Conservation (phyloP, 2,329 filamentous ascomycete genomes). For the Raffaelea arxii region DNA sequence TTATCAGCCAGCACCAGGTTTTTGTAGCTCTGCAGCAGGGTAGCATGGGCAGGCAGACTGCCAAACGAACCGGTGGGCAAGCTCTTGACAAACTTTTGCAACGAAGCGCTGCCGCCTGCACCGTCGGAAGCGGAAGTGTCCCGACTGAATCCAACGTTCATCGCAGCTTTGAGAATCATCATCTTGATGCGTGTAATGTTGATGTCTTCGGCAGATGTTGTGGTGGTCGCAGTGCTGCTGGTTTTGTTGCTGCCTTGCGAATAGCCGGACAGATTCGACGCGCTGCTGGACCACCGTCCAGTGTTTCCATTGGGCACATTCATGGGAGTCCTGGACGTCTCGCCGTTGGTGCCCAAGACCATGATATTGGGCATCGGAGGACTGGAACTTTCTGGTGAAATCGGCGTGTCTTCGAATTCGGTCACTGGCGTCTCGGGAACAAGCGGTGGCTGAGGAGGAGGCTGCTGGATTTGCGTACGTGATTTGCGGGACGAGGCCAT, state of each 20-base stretch:
- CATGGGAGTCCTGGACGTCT: conserved; percentile 21
- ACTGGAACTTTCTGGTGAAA: conserved; percentile 69
- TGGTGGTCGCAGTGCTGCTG: conserved; percentile 63
- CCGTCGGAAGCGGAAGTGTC: conserved; percentile 34
- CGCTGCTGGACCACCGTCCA: conserved; percentile 67
- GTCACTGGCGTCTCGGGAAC: conserved; percentile 88
- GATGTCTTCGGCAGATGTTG: conserved; percentile 59
- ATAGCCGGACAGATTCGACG: conserved; percentile 69
- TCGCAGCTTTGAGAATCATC: conserved; percentile 73
- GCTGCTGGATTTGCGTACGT: conserved; percentile 27
- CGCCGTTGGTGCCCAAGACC: conserved; percentile 61
- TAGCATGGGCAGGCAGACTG: conserved; percentile 56
- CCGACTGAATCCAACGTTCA: conserved; percentile 72
- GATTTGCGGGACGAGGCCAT: conserved; percentile 6
- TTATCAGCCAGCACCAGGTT: conserved; percentile 67
- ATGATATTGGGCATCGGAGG: conserved; percentile 77
- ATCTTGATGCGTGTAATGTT: conserved; percentile 71
- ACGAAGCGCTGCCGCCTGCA: conserved; percentile 36
- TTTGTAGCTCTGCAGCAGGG: conserved; percentile 70
- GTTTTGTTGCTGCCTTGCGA: conserved; percentile 60
- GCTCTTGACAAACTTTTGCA: conserved; percentile 68
- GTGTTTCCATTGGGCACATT: background rate
- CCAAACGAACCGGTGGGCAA: conserved; percentile 74
- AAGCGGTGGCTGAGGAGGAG: conserved; percentile 32
- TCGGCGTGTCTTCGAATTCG: conserved; percentile 84